Evolutionary conservation across 176 grass and related monocot genomes (phyloP).

Genomic region (Hordeum marinum): DNA sequence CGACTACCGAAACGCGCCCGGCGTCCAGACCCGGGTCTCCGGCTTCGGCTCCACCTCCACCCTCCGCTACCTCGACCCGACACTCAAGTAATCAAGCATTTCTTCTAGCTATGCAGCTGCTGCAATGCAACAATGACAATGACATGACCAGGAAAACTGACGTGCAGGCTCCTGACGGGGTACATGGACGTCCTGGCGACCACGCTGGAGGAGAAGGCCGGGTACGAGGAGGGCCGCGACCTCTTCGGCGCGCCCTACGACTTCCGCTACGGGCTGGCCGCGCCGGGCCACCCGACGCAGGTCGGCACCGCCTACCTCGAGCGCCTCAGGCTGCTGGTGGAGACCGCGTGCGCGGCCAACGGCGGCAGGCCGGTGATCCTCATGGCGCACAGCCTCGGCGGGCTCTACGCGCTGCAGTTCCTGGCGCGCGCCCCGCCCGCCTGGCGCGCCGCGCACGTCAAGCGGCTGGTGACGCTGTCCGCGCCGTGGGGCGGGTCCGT

Average conservation of each 20-base stretch:
- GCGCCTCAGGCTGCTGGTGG: slow-evolving; percentile 53
- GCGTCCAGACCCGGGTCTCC: slow-evolving; percentile 59
- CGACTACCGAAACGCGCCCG: slow-evolving; percentile 77
- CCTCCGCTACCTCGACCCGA: slow-evolving; percentile 66
- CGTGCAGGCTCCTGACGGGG: slow-evolving; percentile 44
- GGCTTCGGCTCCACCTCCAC: slow-evolving; percentile 58
- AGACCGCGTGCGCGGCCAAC: slow-evolving; percentile 40
- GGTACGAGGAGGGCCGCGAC: slow-evolving; percentile 56
- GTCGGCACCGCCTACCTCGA: slow-evolving; percentile 60
- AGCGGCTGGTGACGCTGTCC: slow-evolving; percentile 55
- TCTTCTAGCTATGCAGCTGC: too few relatives aligned
- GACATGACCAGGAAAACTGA: too few relatives aligned
- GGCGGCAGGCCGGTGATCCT: slow-evolving; percentile 56
- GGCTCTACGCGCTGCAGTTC: slow-evolving; percentile 66
- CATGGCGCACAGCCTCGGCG: slow-evolving; percentile 74
- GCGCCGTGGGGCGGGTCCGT: slow-evolving; percentile 75
- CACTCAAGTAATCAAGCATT: slow-evolving; percentile 67
- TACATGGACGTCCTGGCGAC: slow-evolving; percentile 65
- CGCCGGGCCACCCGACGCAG: slow-evolving; percentile 44
- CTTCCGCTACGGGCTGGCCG: slow-evolving; percentile 80
- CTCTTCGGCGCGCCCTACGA: slow-evolving; percentile 90
- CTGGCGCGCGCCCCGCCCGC: slow-evolving; percentile 34
- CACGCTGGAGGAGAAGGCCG: slow-evolving; percentile 63
- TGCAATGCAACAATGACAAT: too few relatives aligned
- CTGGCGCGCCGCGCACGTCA: slow-evolving; percentile 55